Percentiles rank a stretch among this genome's conserved stretches.
Conservation (phyloP, 192 early-diverging fungal species). For the Chytriomyces sp. region DNA sequence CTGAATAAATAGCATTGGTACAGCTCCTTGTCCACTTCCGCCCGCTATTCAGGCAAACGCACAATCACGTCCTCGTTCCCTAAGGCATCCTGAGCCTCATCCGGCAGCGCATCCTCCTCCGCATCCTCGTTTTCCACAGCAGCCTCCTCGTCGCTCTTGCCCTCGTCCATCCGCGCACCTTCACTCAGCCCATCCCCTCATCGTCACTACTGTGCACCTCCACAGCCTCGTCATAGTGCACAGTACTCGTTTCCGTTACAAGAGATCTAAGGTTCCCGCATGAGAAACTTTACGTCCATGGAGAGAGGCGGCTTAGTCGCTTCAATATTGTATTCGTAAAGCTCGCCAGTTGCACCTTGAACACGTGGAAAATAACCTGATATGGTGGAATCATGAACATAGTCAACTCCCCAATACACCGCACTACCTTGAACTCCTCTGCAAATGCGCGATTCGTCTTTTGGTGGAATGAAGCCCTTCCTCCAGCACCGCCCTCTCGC, state of each 20-base stretch:
- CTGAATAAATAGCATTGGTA: slow-evolving; percentile 9
- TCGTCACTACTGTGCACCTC: slow-evolving; percentile 52
- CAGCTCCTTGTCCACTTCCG: slow-evolving; percentile 67
- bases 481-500: slow-evolving; percentile 67
- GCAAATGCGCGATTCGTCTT: slow-evolving; percentile 71
- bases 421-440: slow-evolving; percentile 74
- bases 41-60: slow-evolving; percentile 60
- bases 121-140: slow-evolving; percentile 52
- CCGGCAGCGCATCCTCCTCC: slow-evolving; percentile 56
- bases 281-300: slow-evolving; percentile 86
- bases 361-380: slow-evolving; percentile 80
- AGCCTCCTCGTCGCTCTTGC: slow-evolving; percentile 44
- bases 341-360: slow-evolving; percentile 85
- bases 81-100: slow-evolving; percentile 33
- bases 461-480: slow-evolving; percentile 68
- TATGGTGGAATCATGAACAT: slow-evolving; percentile 88
- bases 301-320: slow-evolving; percentile 77
- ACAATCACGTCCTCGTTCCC: slow-evolving; percentile 76
- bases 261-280: slow-evolving; percentile 77
- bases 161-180: slow-evolving; percentile 40
- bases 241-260: slow-evolving; percentile 57
- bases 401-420: slow-evolving; percentile 87
- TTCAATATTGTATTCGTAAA: slow-evolving; percentile 85
- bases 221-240: slow-evolving; percentile 82
- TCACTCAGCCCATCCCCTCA: slow-evolving; percentile 44